phyloP scores from a whole-genome alignment of 768 basidiomycete species.

The Boletus rubroflammeus region DNA sequence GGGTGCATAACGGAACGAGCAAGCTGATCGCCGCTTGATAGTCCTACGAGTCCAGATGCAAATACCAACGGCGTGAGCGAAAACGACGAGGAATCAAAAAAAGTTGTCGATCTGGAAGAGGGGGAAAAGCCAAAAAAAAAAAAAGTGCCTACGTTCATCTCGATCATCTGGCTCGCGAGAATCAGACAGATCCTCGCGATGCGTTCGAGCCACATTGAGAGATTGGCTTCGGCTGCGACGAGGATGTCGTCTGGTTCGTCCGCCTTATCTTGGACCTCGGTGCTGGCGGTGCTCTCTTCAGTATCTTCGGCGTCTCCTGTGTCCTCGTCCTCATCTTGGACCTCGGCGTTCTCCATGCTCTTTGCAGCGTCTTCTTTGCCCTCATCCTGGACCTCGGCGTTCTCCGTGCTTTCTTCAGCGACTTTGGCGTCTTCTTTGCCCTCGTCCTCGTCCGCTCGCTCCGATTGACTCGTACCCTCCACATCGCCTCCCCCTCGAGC shows the following conservation, averaged over 20 bases:
- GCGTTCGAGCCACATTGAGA: constrained; percentile 82
- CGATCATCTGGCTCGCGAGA: constrained; percentile 75
- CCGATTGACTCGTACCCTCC: constrained; percentile 1
- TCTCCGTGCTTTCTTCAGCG: neutral
- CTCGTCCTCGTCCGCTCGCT: neutral
- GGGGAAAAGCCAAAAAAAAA: neutral
- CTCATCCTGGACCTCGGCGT: neutral
- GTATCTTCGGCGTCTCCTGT: neutral
- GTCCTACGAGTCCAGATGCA: neutral
- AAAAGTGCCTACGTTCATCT: constrained; percentile 68
- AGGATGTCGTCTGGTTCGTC: constrained; percentile 19
- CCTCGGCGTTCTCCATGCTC: neutral
- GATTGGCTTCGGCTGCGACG: constrained; percentile 29
- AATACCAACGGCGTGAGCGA: neutral
- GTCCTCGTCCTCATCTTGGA: neutral
- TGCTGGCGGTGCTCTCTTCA: neutral
- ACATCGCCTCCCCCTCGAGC: neutral
- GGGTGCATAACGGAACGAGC: constrained; percentile 62
- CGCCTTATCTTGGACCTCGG: neutral
- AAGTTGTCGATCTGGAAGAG: neutral
- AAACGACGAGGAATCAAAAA: too few species aligned
- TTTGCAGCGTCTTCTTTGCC: neutral
- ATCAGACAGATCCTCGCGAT: constrained; percentile 72
- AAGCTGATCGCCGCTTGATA: constrained; percentile 55
- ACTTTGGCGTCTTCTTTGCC: neutral